Evolutionary conservation across 2,329 filamentous ascomycete genomes (phyloP).

Genomic region (Aspergillus jensenii): DNA sequence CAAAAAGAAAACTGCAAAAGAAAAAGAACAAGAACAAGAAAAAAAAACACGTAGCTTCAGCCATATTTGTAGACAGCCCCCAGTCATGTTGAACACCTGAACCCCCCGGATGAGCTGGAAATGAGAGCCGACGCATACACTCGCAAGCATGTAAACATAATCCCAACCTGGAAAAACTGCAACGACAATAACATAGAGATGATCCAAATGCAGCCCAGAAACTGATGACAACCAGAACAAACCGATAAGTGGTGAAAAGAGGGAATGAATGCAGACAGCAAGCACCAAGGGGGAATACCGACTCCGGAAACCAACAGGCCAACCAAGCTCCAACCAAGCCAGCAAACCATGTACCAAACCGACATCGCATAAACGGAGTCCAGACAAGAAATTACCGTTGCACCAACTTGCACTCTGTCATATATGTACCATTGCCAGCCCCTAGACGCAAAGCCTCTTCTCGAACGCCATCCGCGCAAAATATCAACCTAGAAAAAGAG

Average conservation of each 20-base stretch:
- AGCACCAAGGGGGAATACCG: conserved; percentile 25
- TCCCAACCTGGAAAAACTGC: conserved; percentile 11
- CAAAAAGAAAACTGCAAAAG: conserved; percentile 5
- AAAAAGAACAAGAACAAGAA: neutral
- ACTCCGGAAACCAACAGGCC: conserved; percentile 33
- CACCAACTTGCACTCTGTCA: conserved; percentile 20
- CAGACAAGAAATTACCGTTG: conserved; percentile 22
- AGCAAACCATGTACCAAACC: conserved; percentile 31
- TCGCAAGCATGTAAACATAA: conserved; percentile 17
- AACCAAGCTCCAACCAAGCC: conserved; percentile 27
- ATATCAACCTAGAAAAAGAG: conserved; percentile 20
- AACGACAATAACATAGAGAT: conserved; percentile 7
- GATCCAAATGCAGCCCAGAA: conserved; percentile 8
- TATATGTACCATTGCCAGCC: conserved; percentile 33
- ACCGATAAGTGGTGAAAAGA: conserved; percentile 5
- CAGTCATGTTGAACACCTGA: conserved; percentile 20
- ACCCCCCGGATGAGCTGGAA: conserved; percentile 18
- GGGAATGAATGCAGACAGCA: conserved; percentile 20
- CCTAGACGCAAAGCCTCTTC: conserved; percentile 23
- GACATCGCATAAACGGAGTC: conserved; percentile 26
- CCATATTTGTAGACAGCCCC: conserved; percentile 20
- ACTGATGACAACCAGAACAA: conserved; percentile 3
- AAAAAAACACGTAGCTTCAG: conserved; percentile 12
- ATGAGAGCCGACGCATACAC: conserved; percentile 21
- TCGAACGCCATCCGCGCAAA: conserved; percentile 29